Conservation (phyloP, 75 land plant species). For the Chamaecyparis obtusa region DNA sequence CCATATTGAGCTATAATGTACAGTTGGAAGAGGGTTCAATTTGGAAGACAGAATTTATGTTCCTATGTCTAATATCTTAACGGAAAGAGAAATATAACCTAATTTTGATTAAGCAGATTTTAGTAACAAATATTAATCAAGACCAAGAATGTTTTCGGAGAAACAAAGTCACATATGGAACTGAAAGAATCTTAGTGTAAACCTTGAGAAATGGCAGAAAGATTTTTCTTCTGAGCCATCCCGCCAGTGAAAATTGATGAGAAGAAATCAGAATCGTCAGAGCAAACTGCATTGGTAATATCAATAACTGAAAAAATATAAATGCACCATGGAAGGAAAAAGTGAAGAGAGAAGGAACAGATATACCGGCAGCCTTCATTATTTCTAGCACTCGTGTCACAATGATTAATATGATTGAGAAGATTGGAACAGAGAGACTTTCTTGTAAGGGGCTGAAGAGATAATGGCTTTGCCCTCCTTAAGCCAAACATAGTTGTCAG, state of each 20-base stretch:
- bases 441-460: neutral
- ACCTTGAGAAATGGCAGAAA: neutral
- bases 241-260: neutral
- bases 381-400: neutral
- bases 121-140: neutral
- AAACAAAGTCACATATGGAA: neutral
- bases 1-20: neutral
- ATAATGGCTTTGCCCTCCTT: neutral
- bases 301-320: neutral
- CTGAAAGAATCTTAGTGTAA: neutral
- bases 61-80: neutral
- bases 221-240: neutral
- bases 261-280: neutral
- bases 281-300: too few species aligned
- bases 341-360: neutral
- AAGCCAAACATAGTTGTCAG: neutral
- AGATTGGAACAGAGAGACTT: neutral
- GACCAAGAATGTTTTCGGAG: neutral
- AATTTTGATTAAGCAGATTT: neutral
- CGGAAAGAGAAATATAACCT: neutral
- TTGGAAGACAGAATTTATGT: neutral
- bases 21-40: neutral
- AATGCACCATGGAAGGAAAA: neutral
- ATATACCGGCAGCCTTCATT: neutral
- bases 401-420: neutral